Conservation (phyloP, 805 yeast genomes). For the Lachancea mirantina region DNA sequence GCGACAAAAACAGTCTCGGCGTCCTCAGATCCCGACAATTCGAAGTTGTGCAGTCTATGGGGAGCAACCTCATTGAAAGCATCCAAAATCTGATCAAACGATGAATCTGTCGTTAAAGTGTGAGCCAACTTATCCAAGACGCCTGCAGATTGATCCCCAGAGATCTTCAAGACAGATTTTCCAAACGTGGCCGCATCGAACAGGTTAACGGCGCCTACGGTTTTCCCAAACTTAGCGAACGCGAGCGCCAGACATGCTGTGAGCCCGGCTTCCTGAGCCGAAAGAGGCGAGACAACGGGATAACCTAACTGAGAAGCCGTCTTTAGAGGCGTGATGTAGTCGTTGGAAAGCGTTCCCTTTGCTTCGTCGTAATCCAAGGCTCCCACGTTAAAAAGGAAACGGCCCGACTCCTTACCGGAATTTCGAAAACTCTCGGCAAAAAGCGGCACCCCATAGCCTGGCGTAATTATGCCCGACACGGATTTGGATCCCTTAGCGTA, state of each 20-base stretch:
- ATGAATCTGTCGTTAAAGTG: conserved; percentile 10
- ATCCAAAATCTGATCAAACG: conserved; percentile 23
- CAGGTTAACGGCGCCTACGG: conserved; percentile 52
- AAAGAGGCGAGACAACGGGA: conserved; percentile 64
- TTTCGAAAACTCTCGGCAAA: conserved; percentile 54
- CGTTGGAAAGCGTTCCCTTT: conserved; percentile 48
- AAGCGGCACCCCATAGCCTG: conserved; percentile 59
- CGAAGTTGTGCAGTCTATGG: conserved; percentile 23
- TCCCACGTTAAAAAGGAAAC: conserved; percentile 66
- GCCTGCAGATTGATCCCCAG: conserved; percentile 12
- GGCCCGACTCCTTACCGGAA: conserved; percentile 35
- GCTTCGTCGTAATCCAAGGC: conserved; percentile 63
- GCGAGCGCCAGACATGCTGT: conserved; percentile 57
- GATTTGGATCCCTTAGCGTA: conserved; percentile 34
- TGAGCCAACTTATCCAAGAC: conserved; percentile 12
- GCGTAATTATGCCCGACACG: conserved; percentile 42
- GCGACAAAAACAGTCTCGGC: conserved; percentile 74
- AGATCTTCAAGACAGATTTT: conserved; percentile 17
- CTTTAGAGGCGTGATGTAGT: conserved; percentile 53
- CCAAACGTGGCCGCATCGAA: conserved; percentile 65
- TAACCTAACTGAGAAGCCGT: conserved; percentile 57
- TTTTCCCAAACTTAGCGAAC: conserved; percentile 39
- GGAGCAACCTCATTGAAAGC: conserved; percentile 24
- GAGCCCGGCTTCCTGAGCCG: conserved; percentile 57
- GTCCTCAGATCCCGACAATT: conserved; percentile 55